A percentile compares a stretch with the other conserved stretches of the same genome.
These are phyloP conservation scores for Begonia peltatifolia DNA, from an alignment of 306 rosid species.

Conservation along the genomic window DNA sequence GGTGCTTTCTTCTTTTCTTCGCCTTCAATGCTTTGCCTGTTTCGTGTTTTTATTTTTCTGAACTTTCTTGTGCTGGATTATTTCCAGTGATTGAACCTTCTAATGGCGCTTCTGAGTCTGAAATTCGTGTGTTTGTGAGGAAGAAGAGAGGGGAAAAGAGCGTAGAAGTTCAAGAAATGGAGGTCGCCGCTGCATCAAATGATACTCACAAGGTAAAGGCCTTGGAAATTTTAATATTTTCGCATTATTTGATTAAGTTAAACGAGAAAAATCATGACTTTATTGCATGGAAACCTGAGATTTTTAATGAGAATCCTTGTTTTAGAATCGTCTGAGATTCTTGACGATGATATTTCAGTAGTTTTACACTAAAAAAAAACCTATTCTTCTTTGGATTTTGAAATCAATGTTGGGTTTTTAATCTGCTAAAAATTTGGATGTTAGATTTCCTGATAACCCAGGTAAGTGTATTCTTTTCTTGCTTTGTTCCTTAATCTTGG, in stretches of 20 bases:
- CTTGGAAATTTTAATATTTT: background rate
- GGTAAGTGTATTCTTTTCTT: too few relatives aligned
- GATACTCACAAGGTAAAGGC: slow-evolving; percentile 19
- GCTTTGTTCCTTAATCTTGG: too few relatives aligned
- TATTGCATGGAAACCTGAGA: too few relatives aligned
- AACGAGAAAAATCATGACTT: too few relatives aligned
- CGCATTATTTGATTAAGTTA: background rate
- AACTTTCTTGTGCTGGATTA: background rate
- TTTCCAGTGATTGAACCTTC: slow-evolving; percentile 16
- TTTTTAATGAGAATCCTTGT: background rate
- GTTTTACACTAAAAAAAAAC: background rate
- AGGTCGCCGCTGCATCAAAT: slow-evolving; percentile 8
- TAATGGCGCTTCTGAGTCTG: slow-evolving; percentile 24
- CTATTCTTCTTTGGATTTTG: background rate
- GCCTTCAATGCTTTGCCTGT: background rate
- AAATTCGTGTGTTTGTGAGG: slow-evolving; percentile 48
- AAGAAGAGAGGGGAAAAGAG: slow-evolving; percentile 42
- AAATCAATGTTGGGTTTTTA: background rate
- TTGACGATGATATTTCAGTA: background rate
- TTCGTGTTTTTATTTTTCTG: background rate
- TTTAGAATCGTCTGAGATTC: background rate
- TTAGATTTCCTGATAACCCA: too few relatives aligned
- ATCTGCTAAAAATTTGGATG: too few relatives aligned
- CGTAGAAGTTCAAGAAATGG: slow-evolving; percentile 8
- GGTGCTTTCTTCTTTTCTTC: background rate